phyloP scores from a whole-genome alignment of 2,329 filamentous ascomycete species.

The Zymoseptoria ardabiliae region DNA sequence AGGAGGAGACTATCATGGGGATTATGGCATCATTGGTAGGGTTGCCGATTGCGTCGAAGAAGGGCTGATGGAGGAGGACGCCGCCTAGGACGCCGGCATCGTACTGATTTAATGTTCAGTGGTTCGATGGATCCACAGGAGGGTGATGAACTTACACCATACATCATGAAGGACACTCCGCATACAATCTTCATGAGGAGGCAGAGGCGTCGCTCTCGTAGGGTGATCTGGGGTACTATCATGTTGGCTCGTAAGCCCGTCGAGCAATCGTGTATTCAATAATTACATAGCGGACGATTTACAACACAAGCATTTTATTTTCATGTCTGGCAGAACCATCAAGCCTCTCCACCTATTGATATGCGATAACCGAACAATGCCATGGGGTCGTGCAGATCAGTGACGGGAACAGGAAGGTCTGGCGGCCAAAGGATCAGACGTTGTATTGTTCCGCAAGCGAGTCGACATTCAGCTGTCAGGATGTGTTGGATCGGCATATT shows the following conservation, averaged over 20 bases:
- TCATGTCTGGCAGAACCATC: too few species aligned
- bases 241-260: background rate
- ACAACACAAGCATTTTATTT: too few species aligned
- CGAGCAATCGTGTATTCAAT: too few species aligned
- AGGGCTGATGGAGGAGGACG: constrained; percentile 13
- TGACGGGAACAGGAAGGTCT: background rate
- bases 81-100: constrained; percentile 19
- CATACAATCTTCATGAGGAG: constrained; percentile 2
- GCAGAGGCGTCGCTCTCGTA: constrained; percentile 1
- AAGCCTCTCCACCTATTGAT: too few species aligned
- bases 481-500: background rate
- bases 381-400: background rate
- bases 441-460: background rate
- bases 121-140: background rate
- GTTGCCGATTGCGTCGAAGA: constrained; percentile 18
- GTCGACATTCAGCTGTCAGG: background rate
- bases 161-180: constrained; percentile 1
- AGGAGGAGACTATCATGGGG: constrained; percentile 20
- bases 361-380: background rate
- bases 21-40: constrained; percentile 18
- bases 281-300: too few species aligned
- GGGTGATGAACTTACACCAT: background rate
- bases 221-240: background rate
- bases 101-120: background rate
- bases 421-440: background rate